Evolutionary conservation across 495 filamentous ascomycete species (phyloP).

Genomic region (Lasiosphaeria miniovina): DNA sequence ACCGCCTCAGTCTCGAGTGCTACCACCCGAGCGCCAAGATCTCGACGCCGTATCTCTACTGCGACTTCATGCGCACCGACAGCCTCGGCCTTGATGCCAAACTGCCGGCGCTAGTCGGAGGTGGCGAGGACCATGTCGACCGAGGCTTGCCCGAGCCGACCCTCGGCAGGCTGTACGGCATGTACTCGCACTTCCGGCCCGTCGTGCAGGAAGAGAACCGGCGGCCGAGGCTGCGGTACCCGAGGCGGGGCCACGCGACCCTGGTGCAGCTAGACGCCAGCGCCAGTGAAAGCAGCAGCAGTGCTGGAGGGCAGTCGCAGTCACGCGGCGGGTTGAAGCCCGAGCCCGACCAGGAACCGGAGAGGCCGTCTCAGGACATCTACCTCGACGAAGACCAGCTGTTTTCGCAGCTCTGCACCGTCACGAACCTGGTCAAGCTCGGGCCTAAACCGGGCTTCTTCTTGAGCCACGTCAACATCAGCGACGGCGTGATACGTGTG

Average conservation of each 20-base stretch:
- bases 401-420: slow-evolving; percentile 67
- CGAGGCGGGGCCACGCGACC: slow-evolving; percentile 13
- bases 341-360: slow-evolving; percentile 25
- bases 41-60: slow-evolving; percentile 65
- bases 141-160: slow-evolving; percentile 2
- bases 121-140: slow-evolving; percentile 8
- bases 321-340: background rate
- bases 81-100: slow-evolving; percentile 44
- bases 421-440: slow-evolving; percentile 65
- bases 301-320: background rate
- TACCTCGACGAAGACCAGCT: slow-evolving; percentile 64
- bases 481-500: slow-evolving; percentile 62
- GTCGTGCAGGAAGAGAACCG: slow-evolving; percentile 46
- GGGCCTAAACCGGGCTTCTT: slow-evolving; percentile 58
- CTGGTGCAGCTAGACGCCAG: slow-evolving; percentile 13
- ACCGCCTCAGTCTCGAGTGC: slow-evolving; percentile 71
- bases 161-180: slow-evolving; percentile 32
- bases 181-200: slow-evolving; percentile 60
- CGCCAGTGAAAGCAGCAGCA: slow-evolving; percentile 11
- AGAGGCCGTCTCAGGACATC: slow-evolving; percentile 55
- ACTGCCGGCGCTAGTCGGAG: slow-evolving; percentile 29
- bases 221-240: slow-evolving; percentile 32
- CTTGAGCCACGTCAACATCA: slow-evolving; percentile 57
- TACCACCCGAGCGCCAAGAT: slow-evolving; percentile 70
- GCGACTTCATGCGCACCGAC: slow-evolving; percentile 61